Evolutionary conservation across 768 basidiomycete genomes (phyloP).

Genomic region (Leccinum arenicola): DNA sequence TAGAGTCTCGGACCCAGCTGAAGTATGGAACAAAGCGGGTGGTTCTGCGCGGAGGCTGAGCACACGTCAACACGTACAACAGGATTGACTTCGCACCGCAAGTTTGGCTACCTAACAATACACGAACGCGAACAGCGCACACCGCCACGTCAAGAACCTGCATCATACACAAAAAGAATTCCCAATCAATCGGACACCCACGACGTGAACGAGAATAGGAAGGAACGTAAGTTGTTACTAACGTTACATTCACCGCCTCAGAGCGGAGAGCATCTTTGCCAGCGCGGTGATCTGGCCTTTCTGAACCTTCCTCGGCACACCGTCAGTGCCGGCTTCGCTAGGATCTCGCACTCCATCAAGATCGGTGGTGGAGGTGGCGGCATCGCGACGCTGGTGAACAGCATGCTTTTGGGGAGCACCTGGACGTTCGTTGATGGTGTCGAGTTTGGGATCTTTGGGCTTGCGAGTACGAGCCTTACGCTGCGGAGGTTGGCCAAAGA

Average conservation of each 20-base stretch:
- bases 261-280: slow-evolving; percentile 87
- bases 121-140: slow-evolving; percentile 37
- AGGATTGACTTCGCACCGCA: slow-evolving; percentile 37
- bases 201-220: neutral
- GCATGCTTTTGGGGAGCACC: slow-evolving; percentile 40
- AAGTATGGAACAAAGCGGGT: slow-evolving; percentile 3
- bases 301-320: slow-evolving; percentile 72
- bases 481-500: slow-evolving; percentile 51
- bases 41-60: slow-evolving; percentile 19
- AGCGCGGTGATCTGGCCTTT: slow-evolving; percentile 87
- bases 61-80: slow-evolving; percentile 21
- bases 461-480: slow-evolving; percentile 70
- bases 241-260: slow-evolving; percentile 54
- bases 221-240: slow-evolving; percentile 16
- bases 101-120: slow-evolving; percentile 54
- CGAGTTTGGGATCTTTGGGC: slow-evolving; percentile 62
- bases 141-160: slow-evolving; percentile 31
- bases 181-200: slow-evolving; percentile 11
- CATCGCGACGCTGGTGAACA: slow-evolving; percentile 53
- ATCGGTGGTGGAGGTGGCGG: slow-evolving; percentile 74
- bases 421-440: slow-evolving; percentile 75
- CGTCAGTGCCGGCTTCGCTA: slow-evolving; percentile 31
- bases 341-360: slow-evolving; percentile 39
- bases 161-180: slow-evolving; percentile 18
- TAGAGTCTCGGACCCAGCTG: slow-evolving; percentile 28